Conservation (phyloP, 345 rosid genomes). For the Sonneratia caseolaris region DNA sequence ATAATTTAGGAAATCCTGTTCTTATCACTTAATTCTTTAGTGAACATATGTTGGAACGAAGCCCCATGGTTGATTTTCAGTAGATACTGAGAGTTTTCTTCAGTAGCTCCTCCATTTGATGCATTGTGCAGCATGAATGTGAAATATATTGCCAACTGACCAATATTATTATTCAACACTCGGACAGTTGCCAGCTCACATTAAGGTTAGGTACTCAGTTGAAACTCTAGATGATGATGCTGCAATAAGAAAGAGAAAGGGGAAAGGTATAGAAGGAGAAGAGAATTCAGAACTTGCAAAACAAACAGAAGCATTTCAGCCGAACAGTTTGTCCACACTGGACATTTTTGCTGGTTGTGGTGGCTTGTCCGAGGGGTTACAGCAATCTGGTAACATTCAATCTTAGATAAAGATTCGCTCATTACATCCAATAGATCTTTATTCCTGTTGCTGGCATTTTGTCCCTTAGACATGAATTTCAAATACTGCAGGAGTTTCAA, state of each 20-base stretch:
- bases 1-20: background rate
- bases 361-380: conserved; percentile 65
- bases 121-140: background rate
- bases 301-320: conserved; percentile 24
- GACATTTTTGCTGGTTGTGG: conserved; percentile 91
- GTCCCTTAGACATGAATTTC: background rate
- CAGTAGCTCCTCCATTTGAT: background rate
- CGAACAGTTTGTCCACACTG: conserved; percentile 41
- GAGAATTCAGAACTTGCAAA: conserved; percentile 23
- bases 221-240: conserved; percentile 28
- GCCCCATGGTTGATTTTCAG: background rate
- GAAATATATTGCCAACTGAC: background rate
- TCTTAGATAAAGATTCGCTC: background rate
- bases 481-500: conserved; percentile 41
- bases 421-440: background rate
- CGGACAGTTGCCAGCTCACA: conserved; percentile 46
- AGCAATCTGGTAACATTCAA: conserved; percentile 41
- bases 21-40: background rate
- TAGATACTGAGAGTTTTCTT: background rate
- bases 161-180: conserved; percentile 10
- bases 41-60: background rate
- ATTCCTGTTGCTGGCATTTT: background rate
- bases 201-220: conserved; percentile 42
- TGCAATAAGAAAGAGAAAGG: conserved; percentile 59
- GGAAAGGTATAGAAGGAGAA: conserved; percentile 57